Evolutionary conservation across 805 yeast species (phyloP).

Genomic region (Kodamaea fukazawae): DNA sequence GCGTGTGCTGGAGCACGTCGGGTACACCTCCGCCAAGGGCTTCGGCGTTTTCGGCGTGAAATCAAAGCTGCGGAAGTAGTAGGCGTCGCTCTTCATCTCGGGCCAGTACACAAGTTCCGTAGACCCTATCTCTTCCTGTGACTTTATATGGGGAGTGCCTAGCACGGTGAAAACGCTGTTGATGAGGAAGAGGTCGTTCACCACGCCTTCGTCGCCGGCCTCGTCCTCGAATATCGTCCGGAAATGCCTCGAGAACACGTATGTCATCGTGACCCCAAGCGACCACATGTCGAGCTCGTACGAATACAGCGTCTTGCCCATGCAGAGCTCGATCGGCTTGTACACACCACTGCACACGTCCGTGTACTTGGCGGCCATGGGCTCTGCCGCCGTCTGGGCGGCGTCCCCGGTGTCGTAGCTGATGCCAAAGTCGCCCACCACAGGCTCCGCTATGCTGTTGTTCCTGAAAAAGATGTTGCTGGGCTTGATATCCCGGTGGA

Average conservation of each 20-base stretch:
- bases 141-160: slow-evolving; percentile 57
- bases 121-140: slow-evolving; percentile 4
- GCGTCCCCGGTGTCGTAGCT: slow-evolving; percentile 23
- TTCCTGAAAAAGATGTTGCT: slow-evolving; percentile 29
- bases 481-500: slow-evolving; percentile 44
- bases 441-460: slow-evolving; percentile 24
- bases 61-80: slow-evolving; percentile 29
- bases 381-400: slow-evolving; percentile 34
- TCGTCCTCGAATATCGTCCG: slow-evolving; percentile 31
- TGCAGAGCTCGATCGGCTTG: slow-evolving; percentile 72
- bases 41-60: slow-evolving; percentile 15
- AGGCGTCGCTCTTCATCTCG: slow-evolving; percentile 28
- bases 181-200: slow-evolving; percentile 60
- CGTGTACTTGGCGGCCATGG: slow-evolving; percentile 39
- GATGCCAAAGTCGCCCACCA: slow-evolving; percentile 67
- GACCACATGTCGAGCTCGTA: slow-evolving; percentile 70
- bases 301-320: slow-evolving; percentile 56
- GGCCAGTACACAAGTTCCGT: slow-evolving; percentile 29
- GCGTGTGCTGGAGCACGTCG: slow-evolving; percentile 23
- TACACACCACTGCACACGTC: slow-evolving; percentile 67
- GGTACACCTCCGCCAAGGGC: slow-evolving; percentile 28
- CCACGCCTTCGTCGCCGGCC: slow-evolving; percentile 36
- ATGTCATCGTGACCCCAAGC: slow-evolving; percentile 58
- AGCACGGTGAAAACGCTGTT: slow-evolving; percentile 51
- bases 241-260: slow-evolving; percentile 40